These are phyloP conservation scores for Solanum pennellii DNA, from an alignment of 257 asterid species.

Conservation along the genomic window DNA sequence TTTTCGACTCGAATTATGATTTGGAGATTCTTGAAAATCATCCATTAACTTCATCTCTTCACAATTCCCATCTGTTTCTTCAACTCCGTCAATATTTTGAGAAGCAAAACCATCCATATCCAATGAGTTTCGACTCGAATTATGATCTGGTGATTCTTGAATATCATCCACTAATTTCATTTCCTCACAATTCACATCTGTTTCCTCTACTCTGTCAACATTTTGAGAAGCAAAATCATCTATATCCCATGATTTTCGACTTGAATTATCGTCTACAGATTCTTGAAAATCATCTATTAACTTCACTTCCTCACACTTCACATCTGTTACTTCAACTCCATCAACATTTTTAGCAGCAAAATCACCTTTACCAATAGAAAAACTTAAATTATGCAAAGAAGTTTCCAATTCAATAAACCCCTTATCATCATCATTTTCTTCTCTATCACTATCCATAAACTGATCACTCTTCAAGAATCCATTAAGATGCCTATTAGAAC, in stretches of 20 bases:
- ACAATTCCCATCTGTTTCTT: not conserved
- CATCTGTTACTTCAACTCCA: not conserved
- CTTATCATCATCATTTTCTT: slow-evolving; percentile 22
- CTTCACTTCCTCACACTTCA: not conserved
- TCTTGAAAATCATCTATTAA: not conserved
- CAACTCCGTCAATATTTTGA: not conserved
- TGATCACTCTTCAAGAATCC: slow-evolving; percentile 1
- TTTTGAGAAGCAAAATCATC: not conserved
- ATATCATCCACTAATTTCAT: not conserved
- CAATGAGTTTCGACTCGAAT: slow-evolving; percentile 3
- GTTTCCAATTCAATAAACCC: slow-evolving; percentile 50
- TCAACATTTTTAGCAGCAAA: not conserved
- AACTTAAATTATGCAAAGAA: not conserved
- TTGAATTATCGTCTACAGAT: not conserved
- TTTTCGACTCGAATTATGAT: not conserved
- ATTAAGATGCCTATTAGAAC: not conserved
- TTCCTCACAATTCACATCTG: not conserved
- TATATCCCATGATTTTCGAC: slow-evolving; percentile 13
- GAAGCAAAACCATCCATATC: slow-evolving; percentile 5
- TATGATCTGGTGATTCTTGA: not conserved
- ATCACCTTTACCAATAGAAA: not conserved
- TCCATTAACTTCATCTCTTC: not conserved
- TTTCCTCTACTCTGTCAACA: not conserved
- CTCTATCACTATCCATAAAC: not conserved
- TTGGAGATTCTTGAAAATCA: not conserved